A percentile compares a stretch with the other conserved stretches of the same genome.
Evolutionary conservation across 2,329 filamentous ascomycete genomes (phyloP).

Genomic region (Acarospora socialis): DNA sequence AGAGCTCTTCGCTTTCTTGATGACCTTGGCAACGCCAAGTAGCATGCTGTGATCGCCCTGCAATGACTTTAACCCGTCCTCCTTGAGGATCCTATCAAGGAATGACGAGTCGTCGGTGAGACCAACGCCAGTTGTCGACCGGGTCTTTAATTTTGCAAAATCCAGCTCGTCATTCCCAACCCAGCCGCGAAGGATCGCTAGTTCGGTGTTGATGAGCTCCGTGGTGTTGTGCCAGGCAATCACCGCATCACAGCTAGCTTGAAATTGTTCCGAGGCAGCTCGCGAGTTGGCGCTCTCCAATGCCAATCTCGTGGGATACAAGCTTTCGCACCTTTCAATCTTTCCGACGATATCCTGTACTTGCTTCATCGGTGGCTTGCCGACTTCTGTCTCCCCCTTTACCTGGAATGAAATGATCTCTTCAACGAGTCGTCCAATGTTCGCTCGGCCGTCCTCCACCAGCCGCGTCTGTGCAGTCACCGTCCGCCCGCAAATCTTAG

Average conservation of each 20-base stretch:
- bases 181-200: slow-evolving; percentile 85
- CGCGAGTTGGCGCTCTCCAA: slow-evolving; percentile 62
- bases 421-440: slow-evolving; percentile 62
- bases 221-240: slow-evolving; percentile 96
- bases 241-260: slow-evolving; percentile 73
- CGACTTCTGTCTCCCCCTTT: slow-evolving; percentile 80
- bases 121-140: slow-evolving; percentile 54
- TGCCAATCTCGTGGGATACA: slow-evolving; percentile 69
- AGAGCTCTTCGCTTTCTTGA: slow-evolving; percentile 84
- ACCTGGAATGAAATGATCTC: slow-evolving; percentile 88
- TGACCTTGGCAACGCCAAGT: slow-evolving; percentile 66
- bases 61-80: slow-evolving; percentile 83
- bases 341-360: slow-evolving; percentile 79
- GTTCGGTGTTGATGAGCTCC: slow-evolving; percentile 85
- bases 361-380: slow-evolving; percentile 76
- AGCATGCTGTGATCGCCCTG: slow-evolving; percentile 83
- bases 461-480: slow-evolving; percentile 73
- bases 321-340: slow-evolving; percentile 73
- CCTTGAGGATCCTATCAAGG: slow-evolving; percentile 85
- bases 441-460: slow-evolving; percentile 67
- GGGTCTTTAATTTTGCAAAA: slow-evolving; percentile 59
- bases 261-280: slow-evolving; percentile 62
- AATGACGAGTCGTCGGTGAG: slow-evolving; percentile 85
- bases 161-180: slow-evolving; percentile 92
- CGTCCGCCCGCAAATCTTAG: slow-evolving; percentile 70